Evolutionary conservation across 495 filamentous ascomycete species (phyloP).

Genomic region (Penicillium nucicola): DNA sequence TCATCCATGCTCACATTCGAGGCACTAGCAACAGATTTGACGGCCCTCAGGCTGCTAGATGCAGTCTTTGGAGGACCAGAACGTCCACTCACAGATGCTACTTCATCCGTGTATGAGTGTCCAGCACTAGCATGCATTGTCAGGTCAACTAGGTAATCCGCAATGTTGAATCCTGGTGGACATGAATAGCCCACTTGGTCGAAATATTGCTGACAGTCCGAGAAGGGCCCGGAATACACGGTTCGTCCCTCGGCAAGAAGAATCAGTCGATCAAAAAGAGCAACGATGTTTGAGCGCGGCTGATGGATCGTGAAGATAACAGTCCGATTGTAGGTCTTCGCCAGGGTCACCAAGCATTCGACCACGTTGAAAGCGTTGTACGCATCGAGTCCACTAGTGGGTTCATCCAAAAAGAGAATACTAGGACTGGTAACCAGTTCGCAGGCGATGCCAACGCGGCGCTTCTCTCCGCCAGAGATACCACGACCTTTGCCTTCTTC

Average conservation of each 20-base stretch:
- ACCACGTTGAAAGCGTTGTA: slow-evolving; percentile 97
- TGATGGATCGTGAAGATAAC: slow-evolving; percentile 99
- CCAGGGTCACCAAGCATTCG: slow-evolving; percentile 90
- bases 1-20: slow-evolving; percentile 63
- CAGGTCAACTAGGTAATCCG: slow-evolving; percentile 93
- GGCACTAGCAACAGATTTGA: slow-evolving; percentile 85
- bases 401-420: slow-evolving; percentile 95
- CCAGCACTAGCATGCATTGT: slow-evolving; percentile 86
- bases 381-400: slow-evolving; percentile 91
- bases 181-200: slow-evolving; percentile 86
- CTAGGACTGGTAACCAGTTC: slow-evolving; percentile 97
- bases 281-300: slow-evolving; percentile 98
- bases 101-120: slow-evolving; percentile 56
- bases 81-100: slow-evolving; percentile 37
- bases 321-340: slow-evolving; percentile 92
- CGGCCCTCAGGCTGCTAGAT: slow-evolving; percentile 84
- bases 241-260: slow-evolving; percentile 85
- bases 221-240: slow-evolving; percentile 90
- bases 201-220: slow-evolving; percentile 88
- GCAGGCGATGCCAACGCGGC: slow-evolving; percentile 93
- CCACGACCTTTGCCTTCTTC: slow-evolving; percentile 93
- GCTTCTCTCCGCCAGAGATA: slow-evolving; percentile 95
- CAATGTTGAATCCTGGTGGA: slow-evolving; percentile 97
- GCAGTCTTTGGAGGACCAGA: slow-evolving; percentile 59
- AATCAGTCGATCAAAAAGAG: slow-evolving; percentile 92